Evolutionary conservation across 1,284 basidiomycete genomes (phyloP).

Genomic region (Heterobasidion parviporum): DNA sequence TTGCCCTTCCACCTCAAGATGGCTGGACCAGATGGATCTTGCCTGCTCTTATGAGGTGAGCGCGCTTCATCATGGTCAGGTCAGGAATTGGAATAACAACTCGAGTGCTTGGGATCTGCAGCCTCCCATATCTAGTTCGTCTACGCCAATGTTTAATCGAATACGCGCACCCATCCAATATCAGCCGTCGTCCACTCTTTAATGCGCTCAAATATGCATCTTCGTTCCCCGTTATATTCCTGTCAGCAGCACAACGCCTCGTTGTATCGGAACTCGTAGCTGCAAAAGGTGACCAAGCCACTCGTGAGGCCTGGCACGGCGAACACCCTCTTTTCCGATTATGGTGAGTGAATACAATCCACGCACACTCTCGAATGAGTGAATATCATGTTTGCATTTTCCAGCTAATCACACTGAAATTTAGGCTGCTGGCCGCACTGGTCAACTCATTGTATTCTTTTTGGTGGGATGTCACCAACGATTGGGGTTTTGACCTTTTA

Average conservation of each 20-base stretch:
- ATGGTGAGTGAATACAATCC: slow-evolving; percentile 46
- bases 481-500: slow-evolving; percentile 90
- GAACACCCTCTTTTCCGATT: slow-evolving; percentile 75
- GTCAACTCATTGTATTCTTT: slow-evolving; percentile 94
- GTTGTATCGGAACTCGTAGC: slow-evolving; percentile 51
- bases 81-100: not conserved
- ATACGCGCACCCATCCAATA: slow-evolving; percentile 61
- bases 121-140: slow-evolving; percentile 86
- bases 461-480: slow-evolving; percentile 99
- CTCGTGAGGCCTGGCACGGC: slow-evolving; percentile 57
- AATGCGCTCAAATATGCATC: slow-evolving; percentile 97
- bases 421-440: slow-evolving; percentile 77
- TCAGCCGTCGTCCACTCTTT: slow-evolving; percentile 68
- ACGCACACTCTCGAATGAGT: not conserved
- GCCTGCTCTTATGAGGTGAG: slow-evolving; percentile 82
- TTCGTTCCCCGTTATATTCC: slow-evolving; percentile 94
- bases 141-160: slow-evolving; percentile 92
- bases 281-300: slow-evolving; percentile 35
- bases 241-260: slow-evolving; percentile 80
- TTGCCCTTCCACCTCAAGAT: slow-evolving; percentile 51
- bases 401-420: not conserved
- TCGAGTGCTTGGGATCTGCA: slow-evolving; percentile 21
- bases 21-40: slow-evolving; percentile 68
- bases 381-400: too few relatives aligned
- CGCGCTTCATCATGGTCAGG: not conserved